Evolutionary conservation across 306 rosid genomes (phyloP).

Genomic region (Chamaecrista fasciculata): DNA sequence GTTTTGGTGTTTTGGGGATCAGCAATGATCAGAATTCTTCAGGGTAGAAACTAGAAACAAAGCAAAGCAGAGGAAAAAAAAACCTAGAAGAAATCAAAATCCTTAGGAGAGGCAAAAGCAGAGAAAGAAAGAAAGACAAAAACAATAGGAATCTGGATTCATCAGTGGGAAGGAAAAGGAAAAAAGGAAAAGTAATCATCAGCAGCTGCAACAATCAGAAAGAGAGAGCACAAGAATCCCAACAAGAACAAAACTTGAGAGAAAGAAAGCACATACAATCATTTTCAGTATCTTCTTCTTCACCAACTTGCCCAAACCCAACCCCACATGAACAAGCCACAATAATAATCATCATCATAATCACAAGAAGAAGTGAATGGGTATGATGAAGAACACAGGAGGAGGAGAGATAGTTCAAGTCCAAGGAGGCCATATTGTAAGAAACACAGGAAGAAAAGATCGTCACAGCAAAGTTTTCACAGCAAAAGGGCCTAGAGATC

Average conservation of each 20-base stretch:
- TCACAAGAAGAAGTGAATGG: conserved; percentile 41
- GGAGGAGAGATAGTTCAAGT: conserved; percentile 84
- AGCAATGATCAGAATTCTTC: conserved; percentile 28
- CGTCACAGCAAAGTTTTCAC: conserved; percentile 81
- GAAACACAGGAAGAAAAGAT: conserved; percentile 78
- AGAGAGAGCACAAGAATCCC: conserved; percentile 30
- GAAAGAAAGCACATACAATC: conserved; percentile 12
- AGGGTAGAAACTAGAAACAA: conserved; percentile 8
- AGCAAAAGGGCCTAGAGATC: conserved; percentile 78
- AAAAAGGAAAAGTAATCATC: no score
- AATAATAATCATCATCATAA: neutral
- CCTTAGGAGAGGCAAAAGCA: conserved; percentile 19
- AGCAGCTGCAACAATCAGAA: no score
- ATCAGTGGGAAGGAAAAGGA: no score
- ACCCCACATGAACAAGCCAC: conserved; percentile 20
- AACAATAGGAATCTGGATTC: conserved; percentile 45
- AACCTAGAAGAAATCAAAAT: conserved; percentile 26
- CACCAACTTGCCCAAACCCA: conserved; percentile 38
- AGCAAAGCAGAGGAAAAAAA: conserved; percentile 22
- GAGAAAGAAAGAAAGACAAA: neutral
- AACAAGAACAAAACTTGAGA: conserved; percentile 28
- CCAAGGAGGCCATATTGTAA: conserved; percentile 89
- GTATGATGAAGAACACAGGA: conserved; percentile 73
- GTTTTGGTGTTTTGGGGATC: conserved; percentile 45
- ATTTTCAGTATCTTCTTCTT: conserved; percentile 11